Conservation (phyloP, 805 yeast genomes). For the Candida maris region DNA sequence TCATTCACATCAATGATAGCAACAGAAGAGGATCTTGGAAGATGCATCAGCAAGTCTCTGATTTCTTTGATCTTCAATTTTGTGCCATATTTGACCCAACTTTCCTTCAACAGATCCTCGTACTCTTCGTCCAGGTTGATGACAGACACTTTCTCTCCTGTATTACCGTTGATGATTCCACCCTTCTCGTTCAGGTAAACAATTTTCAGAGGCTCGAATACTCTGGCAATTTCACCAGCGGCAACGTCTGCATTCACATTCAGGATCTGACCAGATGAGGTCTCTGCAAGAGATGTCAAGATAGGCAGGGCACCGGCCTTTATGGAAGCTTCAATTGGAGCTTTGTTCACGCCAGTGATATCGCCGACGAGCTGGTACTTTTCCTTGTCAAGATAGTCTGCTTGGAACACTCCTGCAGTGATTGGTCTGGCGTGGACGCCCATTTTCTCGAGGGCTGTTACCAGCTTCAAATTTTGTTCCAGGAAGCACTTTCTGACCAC, state of each 20-base stretch:
- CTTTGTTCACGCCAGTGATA: conserved; percentile 79
- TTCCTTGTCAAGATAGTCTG: conserved; percentile 84
- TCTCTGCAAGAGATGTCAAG: conserved; percentile 94
- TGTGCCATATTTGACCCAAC: conserved; percentile 99
- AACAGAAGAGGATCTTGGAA: conserved; percentile 96
- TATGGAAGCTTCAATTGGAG: conserved; percentile 89
- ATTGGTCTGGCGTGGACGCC: conserved; percentile 99
- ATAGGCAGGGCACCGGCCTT: conserved; percentile 96
- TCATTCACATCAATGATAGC: conserved; percentile 95
- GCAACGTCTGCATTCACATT: conserved; percentile 99
- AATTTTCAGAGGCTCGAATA: conserved; percentile 93
- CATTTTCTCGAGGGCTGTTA: conserved; percentile 90
- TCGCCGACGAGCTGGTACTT: conserved; percentile 93
- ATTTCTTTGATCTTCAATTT: conserved; percentile 95
- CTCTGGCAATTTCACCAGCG: conserved; percentile 96
- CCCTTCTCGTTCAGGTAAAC: conserved; percentile 97
- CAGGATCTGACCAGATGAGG: conserved; percentile 92
- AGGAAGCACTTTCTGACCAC: conserved; percentile 94
- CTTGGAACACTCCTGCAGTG: conserved; percentile 95
- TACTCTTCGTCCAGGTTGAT: conserved; percentile 96
- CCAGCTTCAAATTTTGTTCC: conserved; percentile 92
- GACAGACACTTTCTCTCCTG: conserved; percentile 83
- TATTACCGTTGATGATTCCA: conserved; percentile 88
- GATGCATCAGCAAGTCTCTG: conserved; percentile 85
- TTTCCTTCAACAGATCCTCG: conserved; percentile 82